Conservation (phyloP, 129 eudicot species). For the Pseudognaphalium luteoalbum region DNA sequence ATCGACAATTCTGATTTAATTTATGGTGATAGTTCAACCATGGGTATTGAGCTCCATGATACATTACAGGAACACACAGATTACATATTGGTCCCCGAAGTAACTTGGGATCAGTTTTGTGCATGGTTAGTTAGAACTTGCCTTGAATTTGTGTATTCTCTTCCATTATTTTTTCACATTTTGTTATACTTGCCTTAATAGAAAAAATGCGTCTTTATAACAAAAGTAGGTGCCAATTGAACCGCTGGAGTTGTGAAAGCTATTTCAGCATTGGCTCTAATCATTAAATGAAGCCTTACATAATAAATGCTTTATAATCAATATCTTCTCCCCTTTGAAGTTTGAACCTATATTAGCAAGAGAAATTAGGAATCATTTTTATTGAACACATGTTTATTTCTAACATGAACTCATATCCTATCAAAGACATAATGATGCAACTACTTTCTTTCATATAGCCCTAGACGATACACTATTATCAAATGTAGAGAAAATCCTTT, state of each 20-base stretch:
- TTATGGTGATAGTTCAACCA: slow-evolving; percentile 49
- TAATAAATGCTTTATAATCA: background rate
- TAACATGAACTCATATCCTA: slow-evolving; percentile 5
- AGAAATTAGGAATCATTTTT: background rate
- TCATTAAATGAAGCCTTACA: background rate
- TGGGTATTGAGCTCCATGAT: slow-evolving; percentile 80
- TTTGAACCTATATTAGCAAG: background rate
- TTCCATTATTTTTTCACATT: slow-evolving; percentile 10
- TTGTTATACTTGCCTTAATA: slow-evolving; percentile 3
- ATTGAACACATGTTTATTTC: background rate
- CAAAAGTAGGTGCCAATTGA: background rate
- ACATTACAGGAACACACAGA: slow-evolving; percentile 89
- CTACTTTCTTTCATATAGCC: background rate
- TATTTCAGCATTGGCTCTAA: background rate
- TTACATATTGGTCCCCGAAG: slow-evolving; percentile 88
- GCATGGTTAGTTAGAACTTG: slow-evolving; percentile 62
- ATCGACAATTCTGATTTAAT: slow-evolving; percentile 81
- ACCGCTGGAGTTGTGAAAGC: background rate
- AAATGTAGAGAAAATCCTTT: background rate
- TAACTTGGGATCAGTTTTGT: slow-evolving; percentile 76
- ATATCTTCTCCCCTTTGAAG: background rate
- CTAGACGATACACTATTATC: background rate
- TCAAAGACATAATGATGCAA: background rate
- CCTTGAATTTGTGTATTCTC: background rate
- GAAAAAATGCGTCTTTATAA: slow-evolving; percentile 2